Evolutionary conservation across 805 yeast species (phyloP).

Genomic region (Sugiyamaella mastotermitis): DNA sequence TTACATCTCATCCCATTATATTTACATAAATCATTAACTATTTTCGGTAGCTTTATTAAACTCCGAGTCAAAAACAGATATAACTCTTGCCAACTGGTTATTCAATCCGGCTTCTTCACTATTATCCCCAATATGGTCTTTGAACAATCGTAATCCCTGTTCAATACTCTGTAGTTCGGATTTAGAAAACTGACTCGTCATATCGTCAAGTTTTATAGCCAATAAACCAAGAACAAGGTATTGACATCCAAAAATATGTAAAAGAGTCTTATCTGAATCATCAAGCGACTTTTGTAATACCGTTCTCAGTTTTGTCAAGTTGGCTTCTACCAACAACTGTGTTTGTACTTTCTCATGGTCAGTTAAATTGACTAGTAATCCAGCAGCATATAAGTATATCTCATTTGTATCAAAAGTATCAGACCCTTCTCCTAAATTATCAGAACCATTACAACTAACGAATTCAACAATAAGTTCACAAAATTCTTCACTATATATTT

Average conservation of each 20-base stretch:
- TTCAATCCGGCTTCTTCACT: background rate
- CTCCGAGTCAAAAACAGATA: conserved; percentile 1
- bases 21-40: background rate
- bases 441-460: background rate
- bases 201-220: background rate
- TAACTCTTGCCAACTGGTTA: conserved; percentile 3
- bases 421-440: background rate
- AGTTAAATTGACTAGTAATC: conserved; percentile 7
- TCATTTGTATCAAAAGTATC: too few species aligned
- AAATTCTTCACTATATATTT: background rate
- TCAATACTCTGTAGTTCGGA: background rate
- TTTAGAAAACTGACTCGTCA: background rate
- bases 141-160: conserved; percentile 5
- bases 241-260: conserved; percentile 6
- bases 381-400: conserved; percentile 3
- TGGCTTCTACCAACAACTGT: background rate
- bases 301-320: too few species aligned
- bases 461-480: background rate
- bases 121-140: background rate
- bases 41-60: too few species aligned
- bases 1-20: background rate
- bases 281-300: too few species aligned
- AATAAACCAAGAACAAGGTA: conserved; percentile 11
- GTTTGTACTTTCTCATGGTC: conserved; percentile 2
- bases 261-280: background rate